Conservation (phyloP, 441 rosid genomes). For the Euphorbia schlechtendalii region DNA sequence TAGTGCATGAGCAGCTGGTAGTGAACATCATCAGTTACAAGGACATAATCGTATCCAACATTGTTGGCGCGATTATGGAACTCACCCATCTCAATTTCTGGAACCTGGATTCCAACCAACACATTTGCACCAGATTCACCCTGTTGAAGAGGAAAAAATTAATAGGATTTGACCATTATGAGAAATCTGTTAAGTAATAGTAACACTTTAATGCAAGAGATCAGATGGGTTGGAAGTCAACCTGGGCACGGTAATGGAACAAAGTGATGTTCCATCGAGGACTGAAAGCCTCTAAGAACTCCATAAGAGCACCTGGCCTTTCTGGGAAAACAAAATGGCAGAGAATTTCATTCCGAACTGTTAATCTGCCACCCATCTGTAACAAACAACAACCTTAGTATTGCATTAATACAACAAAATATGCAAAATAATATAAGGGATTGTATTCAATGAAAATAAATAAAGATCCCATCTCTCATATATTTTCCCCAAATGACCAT, state of each 20-base stretch:
- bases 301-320: conserved; percentile 87
- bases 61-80: conserved; percentile 43
- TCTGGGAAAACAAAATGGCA: conserved; percentile 83
- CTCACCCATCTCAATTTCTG: conserved; percentile 48
- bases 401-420: too few species aligned
- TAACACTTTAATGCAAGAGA: not conserved
- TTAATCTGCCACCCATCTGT: conserved; percentile 83
- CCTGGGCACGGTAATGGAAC: conserved; percentile 94
- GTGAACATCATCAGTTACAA: conserved; percentile 54
- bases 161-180: too few species aligned
- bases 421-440: too few species aligned
- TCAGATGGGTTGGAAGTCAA: conserved; percentile 17
- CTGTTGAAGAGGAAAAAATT: conserved; percentile 30
- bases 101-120: conserved; percentile 80
- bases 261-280: conserved; percentile 93
- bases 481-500: not conserved
- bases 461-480: not conserved
- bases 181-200: not conserved
- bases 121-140: conserved; percentile 95
- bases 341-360: conserved; percentile 58
- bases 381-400: not conserved
- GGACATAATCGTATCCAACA: conserved; percentile 64
- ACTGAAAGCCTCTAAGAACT: conserved; percentile 83
- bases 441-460: too few species aligned
- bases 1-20: conserved; percentile 78